A percentile compares a stretch with the other conserved stretches of the same genome.
These are phyloP conservation scores for Nigrospora oryzae DNA, from an alignment of 2,329 filamentous ascomycete genomes.

Conservation along the genomic window DNA sequence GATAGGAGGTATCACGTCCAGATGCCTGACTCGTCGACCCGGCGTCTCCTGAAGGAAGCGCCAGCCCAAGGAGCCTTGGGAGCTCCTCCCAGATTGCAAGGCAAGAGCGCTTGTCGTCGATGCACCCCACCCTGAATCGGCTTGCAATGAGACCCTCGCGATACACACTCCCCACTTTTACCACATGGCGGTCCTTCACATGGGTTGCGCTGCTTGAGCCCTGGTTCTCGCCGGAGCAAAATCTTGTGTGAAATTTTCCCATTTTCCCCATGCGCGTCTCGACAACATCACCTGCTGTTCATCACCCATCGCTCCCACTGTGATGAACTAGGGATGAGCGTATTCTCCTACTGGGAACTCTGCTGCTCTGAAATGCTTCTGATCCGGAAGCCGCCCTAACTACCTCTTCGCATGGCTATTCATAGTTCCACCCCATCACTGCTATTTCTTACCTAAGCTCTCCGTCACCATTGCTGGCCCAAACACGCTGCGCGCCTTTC, in stretches of 20 bases:
- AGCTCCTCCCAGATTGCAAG: not conserved
- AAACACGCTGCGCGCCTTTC: slow-evolving; percentile 2
- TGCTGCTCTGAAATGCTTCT: slow-evolving; percentile 4
- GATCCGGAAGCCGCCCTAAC: slow-evolving; percentile 6
- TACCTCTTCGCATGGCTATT: not conserved
- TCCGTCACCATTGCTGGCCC: too few species aligned
- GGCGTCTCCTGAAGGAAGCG: not conserved
- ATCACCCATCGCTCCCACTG: slow-evolving; percentile 1
- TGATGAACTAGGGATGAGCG: slow-evolving; percentile 5
- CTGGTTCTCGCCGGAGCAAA: slow-evolving; percentile 2
- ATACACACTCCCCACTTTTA: slow-evolving; percentile 6
- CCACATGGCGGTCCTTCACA: slow-evolving; percentile 6
- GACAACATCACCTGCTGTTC: not conserved
- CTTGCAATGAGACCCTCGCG: slow-evolving; percentile 1
- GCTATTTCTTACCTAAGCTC: not conserved
- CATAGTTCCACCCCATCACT: not conserved
- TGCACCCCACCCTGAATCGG: slow-evolving; percentile 1
- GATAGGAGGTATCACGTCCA: not conserved
- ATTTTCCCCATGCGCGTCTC: not conserved
- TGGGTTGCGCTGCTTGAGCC: slow-evolving; percentile 2
- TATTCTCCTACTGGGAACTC: slow-evolving; percentile 5
- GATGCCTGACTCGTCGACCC: not conserved
- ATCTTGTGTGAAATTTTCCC: slow-evolving; percentile 4
- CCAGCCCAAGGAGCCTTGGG: too few species aligned
- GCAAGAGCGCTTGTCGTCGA: slow-evolving; percentile 2